These are phyloP conservation scores for Cystobasidium onofrii DNA, from an alignment of 768 basidiomycete genomes.

Conservation along the genomic window DNA sequence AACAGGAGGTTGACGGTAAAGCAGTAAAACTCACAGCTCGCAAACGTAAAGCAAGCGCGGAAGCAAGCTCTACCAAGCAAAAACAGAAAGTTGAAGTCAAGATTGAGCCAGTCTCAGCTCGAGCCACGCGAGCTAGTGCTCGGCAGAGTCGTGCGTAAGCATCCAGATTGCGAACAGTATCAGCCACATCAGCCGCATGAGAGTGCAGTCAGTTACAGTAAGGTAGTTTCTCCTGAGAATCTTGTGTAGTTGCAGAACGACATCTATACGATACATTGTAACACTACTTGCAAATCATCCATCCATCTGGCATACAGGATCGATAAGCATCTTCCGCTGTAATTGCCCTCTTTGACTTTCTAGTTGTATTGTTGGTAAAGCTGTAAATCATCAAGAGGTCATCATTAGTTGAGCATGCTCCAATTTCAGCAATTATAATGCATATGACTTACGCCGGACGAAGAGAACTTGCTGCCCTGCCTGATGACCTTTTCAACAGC, in stretches of 20 bases:
- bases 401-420: conserved; percentile 53
- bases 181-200: no score
- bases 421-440: no score
- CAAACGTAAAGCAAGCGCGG: not conserved
- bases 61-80: no score
- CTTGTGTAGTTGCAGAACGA: not conserved
- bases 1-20: not conserved
- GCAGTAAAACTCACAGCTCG: not conserved
- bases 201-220: not conserved
- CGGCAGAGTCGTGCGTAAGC: not conserved
- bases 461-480: conserved; percentile 95
- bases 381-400: conserved; percentile 41
- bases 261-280: not conserved
- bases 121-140: conserved; percentile 3
- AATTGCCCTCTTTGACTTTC: conserved; percentile 39
- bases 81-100: not conserved
- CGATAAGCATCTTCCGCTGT: not conserved
- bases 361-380: conserved; percentile 92
- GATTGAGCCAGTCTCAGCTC: not conserved
- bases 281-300: not conserved
- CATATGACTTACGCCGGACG: conserved; percentile 53
- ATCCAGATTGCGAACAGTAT: no score
- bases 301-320: not conserved
- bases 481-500: conserved; percentile 97
- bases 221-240: not conserved